Evolutionary conservation across 345 rosid species (phyloP).

Genomic region (Pugionium cornutum): DNA sequence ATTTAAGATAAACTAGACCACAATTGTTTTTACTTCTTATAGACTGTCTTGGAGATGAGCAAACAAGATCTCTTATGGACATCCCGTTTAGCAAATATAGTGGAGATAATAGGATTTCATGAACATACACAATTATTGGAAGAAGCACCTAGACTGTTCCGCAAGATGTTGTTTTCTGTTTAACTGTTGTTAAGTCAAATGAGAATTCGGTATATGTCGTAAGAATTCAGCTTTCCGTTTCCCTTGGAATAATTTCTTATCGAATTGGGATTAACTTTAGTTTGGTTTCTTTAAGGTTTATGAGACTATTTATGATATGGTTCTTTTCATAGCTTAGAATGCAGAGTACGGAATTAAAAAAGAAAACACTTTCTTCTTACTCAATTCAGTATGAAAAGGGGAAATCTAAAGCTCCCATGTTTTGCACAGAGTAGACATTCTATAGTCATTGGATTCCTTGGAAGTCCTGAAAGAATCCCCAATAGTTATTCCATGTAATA

Average conservation of each 20-base stretch:
- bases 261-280: too few species aligned
- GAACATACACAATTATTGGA: not conserved
- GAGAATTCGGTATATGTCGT: not conserved
- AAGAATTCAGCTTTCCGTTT: not conserved
- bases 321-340: too few species aligned
- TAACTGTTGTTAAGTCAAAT: not conserved
- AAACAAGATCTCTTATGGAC: not conserved
- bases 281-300: too few species aligned
- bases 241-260: not conserved
- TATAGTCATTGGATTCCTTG: too few species aligned
- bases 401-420: slow-evolving; percentile 18
- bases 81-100: not conserved
- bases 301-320: too few species aligned
- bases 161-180: too few species aligned
- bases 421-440: too few species aligned
- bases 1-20: not conserved
- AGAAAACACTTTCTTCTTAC: slow-evolving; percentile 3
- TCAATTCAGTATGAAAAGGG: slow-evolving; percentile 26
- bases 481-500: slow-evolving; percentile 21
- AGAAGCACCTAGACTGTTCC: not conserved
- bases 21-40: slow-evolving; percentile 1
- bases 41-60: slow-evolving; percentile 5
- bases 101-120: not conserved
- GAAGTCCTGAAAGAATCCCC: too few species aligned
- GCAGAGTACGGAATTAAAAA: too few species aligned